Percentiles rank a stretch among this genome's conserved stretches.
Evolutionary conservation across 129 eudicot species (phyloP).

Genomic region (Arctium lappa): DNA sequence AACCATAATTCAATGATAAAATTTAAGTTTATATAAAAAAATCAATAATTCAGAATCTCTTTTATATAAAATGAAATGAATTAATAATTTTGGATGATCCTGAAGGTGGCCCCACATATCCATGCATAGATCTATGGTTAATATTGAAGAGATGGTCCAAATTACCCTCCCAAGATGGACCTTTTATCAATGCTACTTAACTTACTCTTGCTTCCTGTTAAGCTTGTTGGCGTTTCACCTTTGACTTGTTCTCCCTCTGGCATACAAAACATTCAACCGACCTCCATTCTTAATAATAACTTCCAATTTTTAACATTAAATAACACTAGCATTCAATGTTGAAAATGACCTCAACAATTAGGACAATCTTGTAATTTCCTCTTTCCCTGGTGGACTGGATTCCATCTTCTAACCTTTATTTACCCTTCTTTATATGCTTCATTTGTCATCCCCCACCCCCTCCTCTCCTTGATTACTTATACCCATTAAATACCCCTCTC

Average conservation of each 20-base stretch:
- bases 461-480: constrained; percentile 13
- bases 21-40: not conserved
- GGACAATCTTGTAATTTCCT: constrained; percentile 34
- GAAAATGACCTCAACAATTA: constrained; percentile 22
- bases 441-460: constrained; percentile 21
- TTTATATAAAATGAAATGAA: not conserved
- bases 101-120: constrained; percentile 15
- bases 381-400: constrained; percentile 8
- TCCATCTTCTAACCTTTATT: constrained; percentile 46
- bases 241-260: constrained; percentile 18
- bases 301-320: constrained; percentile 1
- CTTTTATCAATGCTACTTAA: not conserved
- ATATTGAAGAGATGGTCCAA: not conserved
- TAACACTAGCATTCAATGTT: not conserved
- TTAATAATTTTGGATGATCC: not conserved
- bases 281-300: not conserved
- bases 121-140: constrained; percentile 16
- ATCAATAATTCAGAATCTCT: not conserved
- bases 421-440: constrained; percentile 17
- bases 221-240: constrained; percentile 16
- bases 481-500: constrained; percentile 15
- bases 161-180: constrained; percentile 24
- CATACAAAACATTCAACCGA: constrained; percentile 15
- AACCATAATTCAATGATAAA: not conserved
- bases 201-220: not conserved